Conservation (phyloP, 441 rosid species). For the Gossypium lobatum region DNA sequence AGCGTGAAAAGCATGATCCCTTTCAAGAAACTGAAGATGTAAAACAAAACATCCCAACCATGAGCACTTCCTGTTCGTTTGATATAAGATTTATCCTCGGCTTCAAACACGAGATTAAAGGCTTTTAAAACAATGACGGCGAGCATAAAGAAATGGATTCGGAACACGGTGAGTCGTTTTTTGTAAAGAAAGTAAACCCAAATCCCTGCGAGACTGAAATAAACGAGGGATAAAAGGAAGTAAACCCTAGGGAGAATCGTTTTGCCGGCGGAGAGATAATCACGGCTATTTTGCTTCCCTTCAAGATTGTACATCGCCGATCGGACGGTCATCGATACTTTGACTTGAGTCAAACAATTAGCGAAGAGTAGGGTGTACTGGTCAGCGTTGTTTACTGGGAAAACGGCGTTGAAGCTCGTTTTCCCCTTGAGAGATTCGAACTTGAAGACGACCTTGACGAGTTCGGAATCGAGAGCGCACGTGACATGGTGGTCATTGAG, state of each 20-base stretch:
- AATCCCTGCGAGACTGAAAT: conserved; percentile 51
- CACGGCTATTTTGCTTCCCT: conserved; percentile 38
- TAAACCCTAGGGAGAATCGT: conserved; percentile 75
- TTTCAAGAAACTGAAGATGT: conserved; percentile 82
- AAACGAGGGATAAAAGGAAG: conserved; percentile 56
- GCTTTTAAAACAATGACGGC: conserved; percentile 71
- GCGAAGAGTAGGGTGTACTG: conserved; percentile 75
- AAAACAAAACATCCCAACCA: conserved; percentile 91
- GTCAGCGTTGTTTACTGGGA: conserved; percentile 46
- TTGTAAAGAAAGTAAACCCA: conserved; percentile 66
- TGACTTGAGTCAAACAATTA: conserved; percentile 56
- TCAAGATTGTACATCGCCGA: conserved; percentile 88
- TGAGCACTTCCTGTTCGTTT: conserved; percentile 88
- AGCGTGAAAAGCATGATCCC: conserved; percentile 78
- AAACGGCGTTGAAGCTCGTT: conserved; percentile 18
- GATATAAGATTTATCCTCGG: conserved; percentile 79
- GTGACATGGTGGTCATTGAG: conserved; percentile 61
- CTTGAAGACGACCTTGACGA: conserved; percentile 49
- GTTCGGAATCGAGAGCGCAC: conserved; percentile 64
- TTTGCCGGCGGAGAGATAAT: conserved; percentile 77
- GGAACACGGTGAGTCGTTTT: conserved; percentile 68
- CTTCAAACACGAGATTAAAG: conserved; percentile 63
- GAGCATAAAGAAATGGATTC: conserved; percentile 90
- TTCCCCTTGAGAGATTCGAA: conserved; percentile 44
- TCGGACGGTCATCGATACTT: conserved; percentile 60